Percentiles rank a stretch among this genome's conserved stretches.
These are phyloP conservation scores for Citrus sp. DNA, from an alignment of 345 rosid genomes.

Conservation along the genomic window DNA sequence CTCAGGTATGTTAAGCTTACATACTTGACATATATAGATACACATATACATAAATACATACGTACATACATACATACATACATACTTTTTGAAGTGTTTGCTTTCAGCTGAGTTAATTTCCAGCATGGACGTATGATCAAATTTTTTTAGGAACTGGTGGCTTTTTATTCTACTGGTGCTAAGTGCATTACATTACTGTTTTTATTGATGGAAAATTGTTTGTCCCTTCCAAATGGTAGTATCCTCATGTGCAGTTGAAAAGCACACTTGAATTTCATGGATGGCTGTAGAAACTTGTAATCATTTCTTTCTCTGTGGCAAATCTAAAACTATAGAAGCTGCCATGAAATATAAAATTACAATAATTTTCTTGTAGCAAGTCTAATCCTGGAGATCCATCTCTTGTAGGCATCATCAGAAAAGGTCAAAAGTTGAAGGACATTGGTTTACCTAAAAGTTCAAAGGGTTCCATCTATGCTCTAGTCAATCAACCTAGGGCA, in stretches of 20 bases:
- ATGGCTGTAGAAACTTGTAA: not conserved
- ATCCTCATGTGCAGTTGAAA: not conserved
- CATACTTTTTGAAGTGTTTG: not conserved
- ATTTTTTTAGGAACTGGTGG: not conserved
- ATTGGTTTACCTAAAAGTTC: slow-evolving; percentile 21
- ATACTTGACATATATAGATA: not conserved
- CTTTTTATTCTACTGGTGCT: not conserved
- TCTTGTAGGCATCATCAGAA: slow-evolving; percentile 38
- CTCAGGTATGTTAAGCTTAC: slow-evolving; percentile 40
- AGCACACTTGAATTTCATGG: not conserved
- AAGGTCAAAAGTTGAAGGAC: slow-evolving; percentile 23
- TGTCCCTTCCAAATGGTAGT: not conserved
- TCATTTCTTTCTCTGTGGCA: not conserved
- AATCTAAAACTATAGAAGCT: not conserved
- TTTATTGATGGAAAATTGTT: not conserved
- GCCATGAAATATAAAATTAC: not conserved
- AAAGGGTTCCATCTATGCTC: slow-evolving; percentile 14
- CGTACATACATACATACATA: too few relatives aligned
- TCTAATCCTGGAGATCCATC: not conserved
- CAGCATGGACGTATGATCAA: not conserved
- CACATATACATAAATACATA: too few relatives aligned
- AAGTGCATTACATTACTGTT: not conserved
- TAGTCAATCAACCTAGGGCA: slow-evolving; percentile 29
- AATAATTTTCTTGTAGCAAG: not conserved
- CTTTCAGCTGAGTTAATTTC: not conserved